Evolutionary conservation across 2,329 filamentous ascomycete species (phyloP).

Genomic region (Epicoccum nigrum): DNA sequence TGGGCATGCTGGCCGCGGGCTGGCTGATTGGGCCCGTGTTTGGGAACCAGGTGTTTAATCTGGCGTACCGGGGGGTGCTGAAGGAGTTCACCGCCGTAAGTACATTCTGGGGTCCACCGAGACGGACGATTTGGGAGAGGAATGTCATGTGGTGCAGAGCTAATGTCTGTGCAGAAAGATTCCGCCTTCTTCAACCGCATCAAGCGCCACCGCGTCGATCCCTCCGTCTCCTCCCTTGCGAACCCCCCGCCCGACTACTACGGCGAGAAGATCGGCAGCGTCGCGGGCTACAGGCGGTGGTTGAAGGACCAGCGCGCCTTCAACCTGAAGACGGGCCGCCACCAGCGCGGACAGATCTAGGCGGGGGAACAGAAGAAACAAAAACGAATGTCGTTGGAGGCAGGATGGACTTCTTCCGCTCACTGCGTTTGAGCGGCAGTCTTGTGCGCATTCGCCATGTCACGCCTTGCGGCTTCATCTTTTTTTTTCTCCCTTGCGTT

Average conservation of each 20-base stretch:
- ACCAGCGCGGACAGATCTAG: conserved; percentile 48
- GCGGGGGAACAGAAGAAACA: neutral
- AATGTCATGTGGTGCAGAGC: too few relatives aligned
- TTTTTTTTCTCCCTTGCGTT: neutral
- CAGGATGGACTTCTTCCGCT: too few relatives aligned
- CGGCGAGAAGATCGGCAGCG: conserved; percentile 95
- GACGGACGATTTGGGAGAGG: too few relatives aligned
- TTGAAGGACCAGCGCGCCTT: conserved; percentile 97
- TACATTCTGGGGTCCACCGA: too few relatives aligned
- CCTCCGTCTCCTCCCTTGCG: conserved; percentile 82
- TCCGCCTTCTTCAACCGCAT: conserved; percentile 91
- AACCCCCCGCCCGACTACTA: conserved; percentile 98
- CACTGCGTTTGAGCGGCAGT: too few relatives aligned
- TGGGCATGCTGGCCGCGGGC: conserved; percentile 77
- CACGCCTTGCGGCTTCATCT: neutral
- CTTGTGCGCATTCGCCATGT: too few relatives aligned
- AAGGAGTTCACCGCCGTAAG: conserved; percentile 72
- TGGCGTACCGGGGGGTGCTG: conserved; percentile 73
- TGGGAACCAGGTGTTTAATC: conserved; percentile 79
- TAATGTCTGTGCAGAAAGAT: conserved; percentile 70
- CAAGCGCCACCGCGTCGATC: conserved; percentile 91
- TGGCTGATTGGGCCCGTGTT: conserved; percentile 88
- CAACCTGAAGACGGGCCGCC: conserved; percentile 74
- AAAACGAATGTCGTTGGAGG: neutral
- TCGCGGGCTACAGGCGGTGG: conserved; percentile 91